These are phyloP conservation scores for Phylloboletellus chloephorus DNA, from an alignment of 1,284 basidiomycete species.

Conservation along the genomic window DNA sequence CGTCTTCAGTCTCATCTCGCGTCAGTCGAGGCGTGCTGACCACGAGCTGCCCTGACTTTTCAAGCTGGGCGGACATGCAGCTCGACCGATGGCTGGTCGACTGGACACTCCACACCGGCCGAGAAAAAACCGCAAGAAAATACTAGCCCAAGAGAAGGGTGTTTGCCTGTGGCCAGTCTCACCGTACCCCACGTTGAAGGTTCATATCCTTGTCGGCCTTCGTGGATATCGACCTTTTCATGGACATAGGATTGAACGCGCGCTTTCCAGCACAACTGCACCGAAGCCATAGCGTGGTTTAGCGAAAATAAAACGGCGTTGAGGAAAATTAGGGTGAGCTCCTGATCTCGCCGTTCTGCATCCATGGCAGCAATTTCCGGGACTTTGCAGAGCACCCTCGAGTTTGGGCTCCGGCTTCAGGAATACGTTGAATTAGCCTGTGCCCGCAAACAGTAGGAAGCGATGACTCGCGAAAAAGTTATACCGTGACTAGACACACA, in stretches of 20 bases:
- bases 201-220: constrained; percentile 49
- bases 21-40: constrained; percentile 52
- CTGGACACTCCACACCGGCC: constrained; percentile 77
- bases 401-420: constrained; percentile 93
- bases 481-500: constrained; percentile 80
- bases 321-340: constrained; percentile 79
- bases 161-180: constrained; percentile 21
- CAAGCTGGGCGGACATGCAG: constrained; percentile 72
- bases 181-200: constrained; percentile 21
- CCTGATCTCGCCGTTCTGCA: constrained; percentile 9
- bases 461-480: constrained; percentile 83
- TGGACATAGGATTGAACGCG: constrained; percentile 87
- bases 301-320: constrained; percentile 92
- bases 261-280: constrained; percentile 66
- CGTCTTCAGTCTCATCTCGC: constrained; percentile 68
- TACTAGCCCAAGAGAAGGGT: constrained; percentile 62
- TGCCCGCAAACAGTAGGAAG: constrained; percentile 60
- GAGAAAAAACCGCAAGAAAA: constrained; percentile 62
- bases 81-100: constrained; percentile 91
- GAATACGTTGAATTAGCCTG: constrained; percentile 93
- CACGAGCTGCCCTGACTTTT: constrained; percentile 53
- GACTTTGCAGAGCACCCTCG: constrained; percentile 74
- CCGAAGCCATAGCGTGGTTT: constrained; percentile 91
- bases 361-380: constrained; percentile 16
- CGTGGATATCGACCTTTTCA: constrained; percentile 89